These are phyloP conservation scores for Tuctoria greenei DNA, from an alignment of 176 grass and related monocot genomes.

Conservation along the genomic window DNA sequence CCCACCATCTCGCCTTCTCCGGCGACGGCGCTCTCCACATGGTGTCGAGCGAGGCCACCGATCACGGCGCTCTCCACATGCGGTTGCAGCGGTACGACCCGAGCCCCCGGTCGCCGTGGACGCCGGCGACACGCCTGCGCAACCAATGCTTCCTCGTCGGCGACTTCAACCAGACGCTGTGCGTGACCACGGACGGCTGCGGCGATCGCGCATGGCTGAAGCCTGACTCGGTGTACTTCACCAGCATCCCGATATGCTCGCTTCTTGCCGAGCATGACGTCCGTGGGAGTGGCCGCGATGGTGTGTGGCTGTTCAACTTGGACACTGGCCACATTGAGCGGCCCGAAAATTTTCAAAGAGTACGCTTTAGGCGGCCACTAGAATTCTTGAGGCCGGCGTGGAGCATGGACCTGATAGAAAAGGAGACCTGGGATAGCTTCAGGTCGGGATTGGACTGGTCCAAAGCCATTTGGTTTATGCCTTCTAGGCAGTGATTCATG, in stretches of 20 bases:
- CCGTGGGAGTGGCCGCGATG: neutral
- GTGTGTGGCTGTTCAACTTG: neutral
- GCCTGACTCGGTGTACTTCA: constrained; percentile 25
- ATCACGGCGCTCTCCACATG: too few species aligned
- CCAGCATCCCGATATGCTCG: neutral
- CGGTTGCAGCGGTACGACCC: neutral
- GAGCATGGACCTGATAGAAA: neutral
- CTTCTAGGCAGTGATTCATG: neutral
- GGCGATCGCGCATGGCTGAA: neutral
- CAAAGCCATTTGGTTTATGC: neutral
- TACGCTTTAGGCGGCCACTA: neutral
- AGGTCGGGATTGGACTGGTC: neutral
- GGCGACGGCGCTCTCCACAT: constrained; percentile 9
- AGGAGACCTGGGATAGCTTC: neutral
- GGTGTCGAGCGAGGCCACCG: neutral
- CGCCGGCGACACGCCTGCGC: neutral
- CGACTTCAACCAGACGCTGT: constrained; percentile 12
- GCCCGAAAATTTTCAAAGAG: neutral
- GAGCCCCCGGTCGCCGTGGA: neutral
- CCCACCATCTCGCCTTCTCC: constrained; percentile 18
- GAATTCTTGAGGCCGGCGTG: neutral
- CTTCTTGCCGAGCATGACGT: neutral
- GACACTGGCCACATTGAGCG: neutral
- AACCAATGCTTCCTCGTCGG: neutral
- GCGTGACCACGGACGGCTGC: neutral